Evolutionary conservation across 2,329 filamentous ascomycete species (phyloP).

Genomic region (Canariomyces notabilis): DNA sequence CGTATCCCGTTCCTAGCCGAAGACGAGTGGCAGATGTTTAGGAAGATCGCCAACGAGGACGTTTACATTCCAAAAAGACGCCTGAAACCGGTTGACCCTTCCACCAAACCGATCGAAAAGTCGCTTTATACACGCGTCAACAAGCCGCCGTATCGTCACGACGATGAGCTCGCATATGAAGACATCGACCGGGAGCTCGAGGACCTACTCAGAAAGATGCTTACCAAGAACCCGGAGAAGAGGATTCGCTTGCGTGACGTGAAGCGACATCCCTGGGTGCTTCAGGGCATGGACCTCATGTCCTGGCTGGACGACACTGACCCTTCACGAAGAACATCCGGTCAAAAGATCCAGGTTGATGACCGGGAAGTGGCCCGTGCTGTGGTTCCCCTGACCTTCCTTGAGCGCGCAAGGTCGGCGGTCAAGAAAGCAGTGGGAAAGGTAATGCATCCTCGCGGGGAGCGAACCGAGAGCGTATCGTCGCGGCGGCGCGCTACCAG

Average conservation of each 20-base stretch:
- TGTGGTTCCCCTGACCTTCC: slow-evolving; percentile 81
- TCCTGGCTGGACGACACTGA: slow-evolving; percentile 95
- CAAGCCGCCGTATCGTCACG: slow-evolving; percentile 64
- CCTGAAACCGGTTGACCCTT: slow-evolving; percentile 67
- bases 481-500: slow-evolving; percentile 54
- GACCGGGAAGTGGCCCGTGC: slow-evolving; percentile 84
- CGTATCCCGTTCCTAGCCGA: slow-evolving; percentile 90
- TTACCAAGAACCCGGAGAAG: slow-evolving; percentile 83
- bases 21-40: slow-evolving; percentile 88
- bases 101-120: slow-evolving; percentile 49
- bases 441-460: slow-evolving; percentile 56
- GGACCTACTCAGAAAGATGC: slow-evolving; percentile 72
- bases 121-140: slow-evolving; percentile 55
- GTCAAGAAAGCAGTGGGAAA: slow-evolving; percentile 64
- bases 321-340: slow-evolving; percentile 69
- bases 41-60: slow-evolving; percentile 86
- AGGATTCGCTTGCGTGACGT: slow-evolving; percentile 88
- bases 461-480: slow-evolving; percentile 50
- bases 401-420: slow-evolving; percentile 77
- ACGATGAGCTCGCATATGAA: slow-evolving; percentile 79
- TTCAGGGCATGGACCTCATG: slow-evolving; percentile 65
- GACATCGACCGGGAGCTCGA: slow-evolving; percentile 73
- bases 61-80: slow-evolving; percentile 80
- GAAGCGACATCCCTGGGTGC: slow-evolving; percentile 89
- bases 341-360: slow-evolving; percentile 86